Evolutionary conservation across 495 filamentous ascomycete genomes (phyloP).

Genomic region (Penicillium desertorum): DNA sequence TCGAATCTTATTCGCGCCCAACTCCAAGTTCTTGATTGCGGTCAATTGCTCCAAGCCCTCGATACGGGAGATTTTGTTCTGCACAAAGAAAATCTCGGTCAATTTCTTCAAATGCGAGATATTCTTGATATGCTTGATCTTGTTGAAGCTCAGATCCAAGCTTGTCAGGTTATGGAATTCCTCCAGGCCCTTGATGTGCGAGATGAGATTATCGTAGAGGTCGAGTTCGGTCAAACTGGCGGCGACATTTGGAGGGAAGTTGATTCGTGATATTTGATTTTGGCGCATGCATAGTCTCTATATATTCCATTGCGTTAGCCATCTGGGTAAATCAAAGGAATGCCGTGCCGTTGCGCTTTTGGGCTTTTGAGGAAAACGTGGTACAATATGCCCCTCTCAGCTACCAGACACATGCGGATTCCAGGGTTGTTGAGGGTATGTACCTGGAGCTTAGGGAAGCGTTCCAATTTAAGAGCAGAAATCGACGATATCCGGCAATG

Average conservation of each 20-base stretch:
- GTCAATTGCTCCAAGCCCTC: conserved; percentile 77
- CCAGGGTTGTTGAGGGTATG: background rate
- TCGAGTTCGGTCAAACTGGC: conserved; percentile 77
- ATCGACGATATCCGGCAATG: conserved; percentile 83
- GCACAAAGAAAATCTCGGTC: conserved; percentile 86
- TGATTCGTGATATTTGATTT: conserved; percentile 79
- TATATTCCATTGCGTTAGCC: conserved; percentile 10
- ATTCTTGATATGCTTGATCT: conserved; percentile 97
- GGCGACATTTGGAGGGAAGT: conserved; percentile 61
- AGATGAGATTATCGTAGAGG: conserved; percentile 96
- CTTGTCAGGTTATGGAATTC: conserved; percentile 69
- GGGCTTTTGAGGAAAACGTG: background rate
- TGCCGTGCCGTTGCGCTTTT: background rate
- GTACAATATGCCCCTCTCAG: background rate
- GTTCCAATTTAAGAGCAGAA: conserved; percentile 70
- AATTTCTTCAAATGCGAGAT: conserved; percentile 75
- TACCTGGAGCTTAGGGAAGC: conserved; percentile 75
- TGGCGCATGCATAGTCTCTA: conserved; percentile 89
- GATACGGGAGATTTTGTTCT: conserved; percentile 88
- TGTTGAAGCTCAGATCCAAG: conserved; percentile 96
- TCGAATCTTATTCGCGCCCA: conserved; percentile 88
- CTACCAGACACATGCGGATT: background rate
- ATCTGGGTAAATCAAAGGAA: background rate
- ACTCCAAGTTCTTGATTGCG: conserved; percentile 76
- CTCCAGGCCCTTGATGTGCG: conserved; percentile 81